Base-by-base conservation (phyloP, 1,139 yeast genomes). In the Pichia cactophila region DNA sequence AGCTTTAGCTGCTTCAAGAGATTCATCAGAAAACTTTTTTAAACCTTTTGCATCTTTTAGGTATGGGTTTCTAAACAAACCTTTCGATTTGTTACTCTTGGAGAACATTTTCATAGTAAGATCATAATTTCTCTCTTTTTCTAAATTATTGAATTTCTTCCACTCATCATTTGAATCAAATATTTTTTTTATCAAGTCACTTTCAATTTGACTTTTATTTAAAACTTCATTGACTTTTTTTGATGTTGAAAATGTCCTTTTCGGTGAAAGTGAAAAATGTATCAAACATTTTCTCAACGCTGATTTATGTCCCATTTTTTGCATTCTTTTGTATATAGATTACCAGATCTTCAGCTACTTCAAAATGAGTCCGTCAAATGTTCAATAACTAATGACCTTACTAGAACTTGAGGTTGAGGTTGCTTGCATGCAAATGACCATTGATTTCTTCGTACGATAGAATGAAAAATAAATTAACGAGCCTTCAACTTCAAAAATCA, bases 1-100 rank as follows among this genome's bases (percentile, higher is more conserved):
- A 3, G 61, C 60, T 57, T 84, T 78, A 1, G 97, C 96, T 50
- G 73, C 73, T 4, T 56, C 62, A 29, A 88, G 69, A 1, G 95
- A 83, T 37, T 71, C 74, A 43, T 74, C 70, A 9, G 95, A 80
- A 63, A 88, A 92, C 47, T 76, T 73, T 26, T 77, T 69, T 29
- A 92, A 67, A 0, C 96, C 96, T 23, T 75, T 69, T 0, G 97
- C 88, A 3, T 81, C 73, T 1, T 75, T 77, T 43, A 92, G 69
- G 53, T 76, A 77, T 31, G 83, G 82, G 60, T 90, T 90, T 48
- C 74, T 72, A 63, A 92, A 89, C 38, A 92, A 71, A 0, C 97
- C 97, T 0, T 81, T 67, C 4, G 69, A 56, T 2, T 59, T 36
- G n/a, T 20, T 4, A n/a, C 14, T 36, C 17, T 28, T 17, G 11